Evolutionary conservation across 2,329 filamentous ascomycete species (phyloP).

Genomic region (Fusarium mundagurra): DNA sequence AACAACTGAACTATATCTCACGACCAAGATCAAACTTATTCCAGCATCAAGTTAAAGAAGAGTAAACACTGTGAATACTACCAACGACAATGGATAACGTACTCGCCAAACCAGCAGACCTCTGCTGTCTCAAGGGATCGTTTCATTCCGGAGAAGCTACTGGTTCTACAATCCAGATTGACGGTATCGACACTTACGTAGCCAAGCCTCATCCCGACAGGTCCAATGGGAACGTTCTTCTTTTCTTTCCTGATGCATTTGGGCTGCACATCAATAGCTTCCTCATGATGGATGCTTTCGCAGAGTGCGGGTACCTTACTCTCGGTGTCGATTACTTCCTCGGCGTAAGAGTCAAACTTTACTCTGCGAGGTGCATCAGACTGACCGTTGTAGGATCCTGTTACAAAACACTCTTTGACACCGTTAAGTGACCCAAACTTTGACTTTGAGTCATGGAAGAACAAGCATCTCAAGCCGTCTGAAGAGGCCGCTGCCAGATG

Average conservation of each 20-base stretch:
- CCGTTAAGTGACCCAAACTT: background rate
- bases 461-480: background rate
- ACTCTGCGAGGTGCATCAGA: fast-evolving
- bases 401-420: background rate
- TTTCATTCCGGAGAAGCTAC: background rate
- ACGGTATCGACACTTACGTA: background rate
- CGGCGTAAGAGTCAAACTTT: background rate
- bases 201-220: background rate
- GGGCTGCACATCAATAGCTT: background rate
- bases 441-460: background rate
- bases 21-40: fast-evolving
- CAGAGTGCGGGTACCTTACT: background rate
- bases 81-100: background rate
- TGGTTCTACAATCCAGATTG: background rate
- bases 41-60: fast-evolving
- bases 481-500: background rate
- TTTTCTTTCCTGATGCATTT: background rate
- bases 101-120: background rate
- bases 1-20: background rate
- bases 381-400: background rate
- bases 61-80: background rate
- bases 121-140: background rate
- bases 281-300: background rate
- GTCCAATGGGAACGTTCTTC: background rate
- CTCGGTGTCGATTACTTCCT: background rate